phyloP scores from a whole-genome alignment of 495 filamentous ascomycete genomes.

The Jackrogersella multiformis region DNA sequence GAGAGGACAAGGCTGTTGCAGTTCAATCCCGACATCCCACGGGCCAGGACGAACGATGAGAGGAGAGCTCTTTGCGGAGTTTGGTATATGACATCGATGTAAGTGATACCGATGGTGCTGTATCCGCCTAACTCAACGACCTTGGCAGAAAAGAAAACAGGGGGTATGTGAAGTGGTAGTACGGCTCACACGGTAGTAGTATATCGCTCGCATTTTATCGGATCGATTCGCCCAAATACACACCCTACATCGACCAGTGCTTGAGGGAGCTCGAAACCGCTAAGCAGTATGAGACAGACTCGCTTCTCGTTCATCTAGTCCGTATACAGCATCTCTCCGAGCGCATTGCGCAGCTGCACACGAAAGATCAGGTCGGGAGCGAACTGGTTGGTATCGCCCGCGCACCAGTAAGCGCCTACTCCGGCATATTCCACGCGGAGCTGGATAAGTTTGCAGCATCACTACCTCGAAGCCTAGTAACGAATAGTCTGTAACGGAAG shows the following conservation, averaged over 20 bases:
- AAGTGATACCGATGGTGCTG: conserved; percentile 30
- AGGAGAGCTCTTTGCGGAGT: conserved; percentile 49
- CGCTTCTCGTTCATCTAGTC: conserved; percentile 46
- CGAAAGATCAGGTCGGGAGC: conserved; percentile 23
- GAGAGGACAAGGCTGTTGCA: conserved; percentile 35
- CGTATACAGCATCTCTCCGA: conserved; percentile 53
- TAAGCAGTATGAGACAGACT: conserved; percentile 47
- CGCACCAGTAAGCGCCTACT: conserved; percentile 36
- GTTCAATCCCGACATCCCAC: conserved; percentile 23
- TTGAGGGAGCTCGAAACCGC: conserved; percentile 46
- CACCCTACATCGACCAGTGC: conserved; percentile 49
- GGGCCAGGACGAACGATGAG: conserved; percentile 44
- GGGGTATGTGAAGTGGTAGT: neutral
- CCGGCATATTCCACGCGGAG: conserved; percentile 45
- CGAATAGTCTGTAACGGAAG: conserved; percentile 31
- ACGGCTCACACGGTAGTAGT: conserved; percentile 22
- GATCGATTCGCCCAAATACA: conserved; percentile 48
- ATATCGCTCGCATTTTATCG: conserved; percentile 43
- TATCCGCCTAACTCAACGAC: neutral
- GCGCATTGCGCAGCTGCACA: conserved; percentile 46
- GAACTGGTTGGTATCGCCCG: conserved; percentile 22
- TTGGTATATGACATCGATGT: conserved; percentile 55
- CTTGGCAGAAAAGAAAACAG: too few relatives aligned
- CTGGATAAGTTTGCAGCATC: conserved; percentile 42
- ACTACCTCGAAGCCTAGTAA: conserved; percentile 34